Percentiles rank a stretch among this genome's conserved stretches.
These are phyloP conservation scores for Magnolia kwangsiensis DNA, from an alignment of 164 flowering plant genomes.

Conservation along the genomic window DNA sequence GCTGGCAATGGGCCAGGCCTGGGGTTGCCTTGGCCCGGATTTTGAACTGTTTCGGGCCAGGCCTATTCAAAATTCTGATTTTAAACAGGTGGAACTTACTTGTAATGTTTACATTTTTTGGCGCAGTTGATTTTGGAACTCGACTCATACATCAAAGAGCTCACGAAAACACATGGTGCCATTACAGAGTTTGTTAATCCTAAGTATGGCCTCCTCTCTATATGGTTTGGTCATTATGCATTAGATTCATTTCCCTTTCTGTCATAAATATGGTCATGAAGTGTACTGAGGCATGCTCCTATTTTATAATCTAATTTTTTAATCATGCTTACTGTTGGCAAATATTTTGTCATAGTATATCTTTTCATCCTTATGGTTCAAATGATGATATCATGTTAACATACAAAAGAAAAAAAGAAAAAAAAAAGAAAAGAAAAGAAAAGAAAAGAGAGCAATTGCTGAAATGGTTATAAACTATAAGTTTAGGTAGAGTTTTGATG, in stretches of 20 bases:
- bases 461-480: neutral
- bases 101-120: neutral
- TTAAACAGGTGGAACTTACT: neutral
- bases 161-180: conserved; percentile 75
- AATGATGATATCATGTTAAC: neutral
- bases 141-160: conserved; percentile 82
- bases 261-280: neutral
- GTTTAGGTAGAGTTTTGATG: too few relatives aligned
- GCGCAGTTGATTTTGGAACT: conserved; percentile 86
- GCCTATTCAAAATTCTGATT: too few relatives aligned
- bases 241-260: neutral
- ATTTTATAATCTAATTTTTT: neutral
- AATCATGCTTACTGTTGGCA: neutral
- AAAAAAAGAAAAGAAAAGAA: too few relatives aligned
- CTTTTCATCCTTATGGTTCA: neutral
- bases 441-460: neutral
- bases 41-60: too few relatives aligned
- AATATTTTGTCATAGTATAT: neutral
- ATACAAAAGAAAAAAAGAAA: neutral
- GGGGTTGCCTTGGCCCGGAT: too few relatives aligned
- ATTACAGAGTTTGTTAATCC: conserved; percentile 98
- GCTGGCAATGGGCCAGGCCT: too few relatives aligned
- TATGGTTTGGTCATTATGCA: neutral
- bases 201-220: conserved; percentile 48
- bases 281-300: neutral